Conservation (phyloP, 805 yeast species). For the Yarrowia bubula region DNA sequence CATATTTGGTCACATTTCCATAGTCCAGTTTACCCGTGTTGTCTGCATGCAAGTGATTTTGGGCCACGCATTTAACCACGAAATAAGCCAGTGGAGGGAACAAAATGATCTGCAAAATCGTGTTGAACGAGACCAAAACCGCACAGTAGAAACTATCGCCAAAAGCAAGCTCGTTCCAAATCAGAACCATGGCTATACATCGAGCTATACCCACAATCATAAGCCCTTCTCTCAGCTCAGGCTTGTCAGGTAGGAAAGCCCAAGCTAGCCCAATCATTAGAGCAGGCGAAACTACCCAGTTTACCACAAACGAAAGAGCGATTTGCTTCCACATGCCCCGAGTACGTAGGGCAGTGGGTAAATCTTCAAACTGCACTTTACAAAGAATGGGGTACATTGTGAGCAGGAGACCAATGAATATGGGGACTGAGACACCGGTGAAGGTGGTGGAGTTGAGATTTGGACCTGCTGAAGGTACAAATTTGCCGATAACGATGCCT, state of each 20-base stretch:
- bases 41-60: slow-evolving; percentile 30
- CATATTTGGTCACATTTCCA: slow-evolving; percentile 48
- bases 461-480: slow-evolving; percentile 33
- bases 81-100: slow-evolving; percentile 54
- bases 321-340: slow-evolving; percentile 38
- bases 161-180: slow-evolving; percentile 57
- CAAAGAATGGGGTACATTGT: slow-evolving; percentile 61
- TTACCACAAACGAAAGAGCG: slow-evolving; percentile 45
- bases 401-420: slow-evolving; percentile 49
- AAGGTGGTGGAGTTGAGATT: slow-evolving; percentile 32
- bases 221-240: slow-evolving; percentile 53
- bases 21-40: slow-evolving; percentile 36
- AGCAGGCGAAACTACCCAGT: slow-evolving; percentile 58
- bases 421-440: slow-evolving; percentile 35
- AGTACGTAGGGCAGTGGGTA: slow-evolving; percentile 37
- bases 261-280: slow-evolving; percentile 57
- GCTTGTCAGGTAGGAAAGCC: slow-evolving; percentile 48
- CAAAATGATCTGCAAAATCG: slow-evolving; percentile 50
- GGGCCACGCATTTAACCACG: slow-evolving; percentile 47
- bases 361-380: slow-evolving; percentile 52
- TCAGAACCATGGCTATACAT: slow-evolving; percentile 61
- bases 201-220: slow-evolving; percentile 60
- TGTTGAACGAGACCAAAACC: slow-evolving; percentile 51
- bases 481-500: slow-evolving; percentile 39
- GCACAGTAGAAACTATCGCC: slow-evolving; percentile 55